phyloP scores from a whole-genome alignment of 2,329 filamentous ascomycete genomes.

The Botrytis porri region DNA sequence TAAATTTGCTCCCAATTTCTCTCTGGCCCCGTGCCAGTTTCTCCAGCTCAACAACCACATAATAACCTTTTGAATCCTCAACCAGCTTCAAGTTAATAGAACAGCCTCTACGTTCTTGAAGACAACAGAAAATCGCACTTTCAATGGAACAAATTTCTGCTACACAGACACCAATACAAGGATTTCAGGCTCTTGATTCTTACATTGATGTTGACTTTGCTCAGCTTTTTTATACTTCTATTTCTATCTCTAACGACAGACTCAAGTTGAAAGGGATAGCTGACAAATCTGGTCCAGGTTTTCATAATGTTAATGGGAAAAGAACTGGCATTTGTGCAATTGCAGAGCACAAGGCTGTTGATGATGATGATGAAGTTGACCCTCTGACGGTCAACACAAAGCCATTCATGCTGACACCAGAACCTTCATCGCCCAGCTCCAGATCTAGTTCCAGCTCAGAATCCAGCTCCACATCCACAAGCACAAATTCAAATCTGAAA shows the following conservation, averaged over 20 bases:
- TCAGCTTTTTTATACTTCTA: background rate
- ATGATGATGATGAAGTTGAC: background rate
- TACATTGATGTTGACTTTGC: conserved; percentile 15
- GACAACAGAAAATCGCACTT: background rate
- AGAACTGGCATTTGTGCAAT: background rate
- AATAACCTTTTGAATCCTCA: background rate
- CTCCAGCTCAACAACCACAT: background rate
- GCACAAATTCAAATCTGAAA: background rate
- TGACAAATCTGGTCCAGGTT: background rate
- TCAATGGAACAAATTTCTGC: background rate
- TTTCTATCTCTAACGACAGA: background rate
- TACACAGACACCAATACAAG: background rate
- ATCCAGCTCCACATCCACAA: background rate
- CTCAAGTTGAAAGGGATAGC: background rate
- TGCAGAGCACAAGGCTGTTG: no score
- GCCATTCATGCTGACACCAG: background rate
- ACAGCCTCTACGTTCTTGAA: background rate
- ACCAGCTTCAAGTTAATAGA: background rate
- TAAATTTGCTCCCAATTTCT: background rate
- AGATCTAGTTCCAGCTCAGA: background rate
- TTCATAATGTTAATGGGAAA: background rate
- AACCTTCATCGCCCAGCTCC: background rate
- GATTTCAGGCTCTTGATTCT: conserved; percentile 10
- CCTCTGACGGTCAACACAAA: background rate
- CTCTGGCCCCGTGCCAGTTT: no score